A percentile compares a stretch with the other conserved stretches of the same genome.
phyloP scores from a whole-genome alignment of 306 rosid genomes.

The Alnus rubra region DNA sequence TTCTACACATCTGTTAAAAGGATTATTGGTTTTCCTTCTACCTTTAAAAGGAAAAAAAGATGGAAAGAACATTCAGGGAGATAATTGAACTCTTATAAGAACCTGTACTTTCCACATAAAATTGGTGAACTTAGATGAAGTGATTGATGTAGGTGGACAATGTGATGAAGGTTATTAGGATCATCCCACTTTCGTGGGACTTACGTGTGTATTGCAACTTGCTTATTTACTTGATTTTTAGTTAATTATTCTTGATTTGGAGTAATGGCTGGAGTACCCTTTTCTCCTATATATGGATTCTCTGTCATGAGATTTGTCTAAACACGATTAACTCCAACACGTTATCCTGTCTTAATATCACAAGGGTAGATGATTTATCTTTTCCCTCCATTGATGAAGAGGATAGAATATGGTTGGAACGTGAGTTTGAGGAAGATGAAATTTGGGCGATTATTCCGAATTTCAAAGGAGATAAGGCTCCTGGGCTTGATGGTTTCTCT shows the following conservation, averaged over 20 bases:
- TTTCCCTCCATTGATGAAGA: too few species aligned
- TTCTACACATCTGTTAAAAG: neutral
- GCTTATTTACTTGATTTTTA: neutral
- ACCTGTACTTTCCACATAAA: neutral
- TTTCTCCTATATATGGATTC: neutral
- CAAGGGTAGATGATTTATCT: too few species aligned
- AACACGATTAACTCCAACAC: neutral
- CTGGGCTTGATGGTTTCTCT: too few species aligned
- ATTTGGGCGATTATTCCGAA: too few species aligned
- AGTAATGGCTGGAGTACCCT: neutral
- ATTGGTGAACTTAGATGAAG: neutral
- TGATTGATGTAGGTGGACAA: neutral
- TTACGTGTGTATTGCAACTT: neutral
- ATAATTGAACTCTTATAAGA: neutral
- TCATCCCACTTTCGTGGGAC: neutral
- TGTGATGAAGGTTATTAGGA: neutral
- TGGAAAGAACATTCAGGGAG: neutral
- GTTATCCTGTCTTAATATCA: neutral
- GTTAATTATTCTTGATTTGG: neutral
- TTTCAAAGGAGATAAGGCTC: too few species aligned
- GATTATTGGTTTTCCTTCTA: neutral
- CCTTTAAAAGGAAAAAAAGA: neutral
- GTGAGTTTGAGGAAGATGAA: too few species aligned
- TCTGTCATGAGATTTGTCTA: neutral
- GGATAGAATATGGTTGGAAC: too few species aligned